These are phyloP conservation scores for Syzygium aqueum DNA, from an alignment of 345 rosid species.

Conservation along the genomic window DNA sequence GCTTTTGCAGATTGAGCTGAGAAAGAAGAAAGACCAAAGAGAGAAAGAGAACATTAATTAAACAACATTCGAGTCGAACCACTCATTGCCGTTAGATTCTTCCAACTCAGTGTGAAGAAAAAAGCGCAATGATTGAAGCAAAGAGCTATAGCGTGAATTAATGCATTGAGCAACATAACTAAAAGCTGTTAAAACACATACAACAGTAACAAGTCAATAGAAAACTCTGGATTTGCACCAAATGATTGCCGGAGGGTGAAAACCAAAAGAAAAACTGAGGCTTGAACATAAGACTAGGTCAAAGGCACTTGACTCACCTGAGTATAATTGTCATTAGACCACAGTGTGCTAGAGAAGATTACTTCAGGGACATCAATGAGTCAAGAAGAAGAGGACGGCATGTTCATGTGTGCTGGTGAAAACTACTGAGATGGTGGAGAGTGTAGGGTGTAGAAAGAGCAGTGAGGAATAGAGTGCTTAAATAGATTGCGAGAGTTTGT, in stretches of 20 bases:
- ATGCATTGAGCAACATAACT: neutral
- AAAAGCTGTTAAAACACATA: neutral
- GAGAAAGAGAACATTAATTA: neutral
- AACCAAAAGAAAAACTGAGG: neutral
- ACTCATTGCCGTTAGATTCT: neutral
- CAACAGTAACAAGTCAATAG: neutral
- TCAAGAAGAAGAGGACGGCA: neutral
- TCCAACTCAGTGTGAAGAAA: neutral
- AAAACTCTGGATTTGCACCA: neutral
- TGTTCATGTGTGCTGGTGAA: neutral
- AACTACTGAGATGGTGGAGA: neutral
- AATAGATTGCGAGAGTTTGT: conserved; percentile 22
- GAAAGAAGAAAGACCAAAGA: neutral
- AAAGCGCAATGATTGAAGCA: neutral
- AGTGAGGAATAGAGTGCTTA: conserved; percentile 21
- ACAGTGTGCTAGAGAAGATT: neutral
- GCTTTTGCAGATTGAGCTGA: neutral
- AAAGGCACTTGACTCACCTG: neutral
- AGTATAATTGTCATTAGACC: neutral
- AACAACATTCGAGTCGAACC: neutral
- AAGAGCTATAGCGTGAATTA: neutral
- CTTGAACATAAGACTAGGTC: neutral
- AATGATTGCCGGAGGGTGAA: neutral
- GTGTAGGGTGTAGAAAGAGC: conserved; percentile 5
- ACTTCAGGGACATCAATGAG: conserved; percentile 3